Percentiles rank a stretch among this genome's conserved stretches.
These are phyloP conservation scores for Drosera spatulata DNA, from an alignment of 179 eudicot genomes.

Conservation along the genomic window DNA sequence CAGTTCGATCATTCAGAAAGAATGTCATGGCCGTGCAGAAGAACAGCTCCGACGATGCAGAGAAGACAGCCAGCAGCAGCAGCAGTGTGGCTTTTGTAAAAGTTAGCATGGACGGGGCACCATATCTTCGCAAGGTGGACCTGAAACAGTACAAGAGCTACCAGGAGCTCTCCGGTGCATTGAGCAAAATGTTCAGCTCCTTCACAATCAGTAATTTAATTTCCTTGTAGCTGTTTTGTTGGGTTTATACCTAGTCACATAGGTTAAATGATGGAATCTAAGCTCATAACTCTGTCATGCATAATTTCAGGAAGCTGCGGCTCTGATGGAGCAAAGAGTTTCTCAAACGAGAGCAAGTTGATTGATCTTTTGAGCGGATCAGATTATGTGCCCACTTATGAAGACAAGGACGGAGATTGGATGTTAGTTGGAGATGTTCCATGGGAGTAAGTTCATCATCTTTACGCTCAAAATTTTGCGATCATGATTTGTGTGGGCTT, in stretches of 20 bases:
- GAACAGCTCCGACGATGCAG: constrained; percentile 23
- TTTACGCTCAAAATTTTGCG: background rate
- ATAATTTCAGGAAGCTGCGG: constrained; percentile 42
- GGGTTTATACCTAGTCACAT: too few relatives aligned
- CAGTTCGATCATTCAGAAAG: constrained; percentile 68
- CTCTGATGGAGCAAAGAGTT: constrained; percentile 59
- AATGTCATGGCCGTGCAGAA: constrained; percentile 46
- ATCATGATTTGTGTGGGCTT: background rate
- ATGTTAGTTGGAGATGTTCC: too few relatives aligned
- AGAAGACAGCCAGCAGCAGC: constrained; percentile 16
- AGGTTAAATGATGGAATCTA: background rate
- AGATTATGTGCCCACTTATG: constrained; percentile 57
- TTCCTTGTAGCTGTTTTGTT: background rate
- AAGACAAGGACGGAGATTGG: too few relatives aligned
- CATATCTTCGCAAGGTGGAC: constrained; percentile 52
- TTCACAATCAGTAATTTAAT: constrained; percentile 46
- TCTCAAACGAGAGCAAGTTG: constrained; percentile 64
- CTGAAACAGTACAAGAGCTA: constrained; percentile 60
- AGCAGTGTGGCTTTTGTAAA: constrained; percentile 44
- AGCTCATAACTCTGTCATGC: background rate
- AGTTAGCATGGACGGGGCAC: constrained; percentile 25
- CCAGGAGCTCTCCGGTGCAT: constrained; percentile 49
- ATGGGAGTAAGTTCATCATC: constrained; percentile 22
- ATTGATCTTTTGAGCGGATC: constrained; percentile 61
- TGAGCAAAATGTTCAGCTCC: constrained; percentile 76